Percentiles rank a stretch among this genome's conserved stretches.
phyloP scores from a whole-genome alignment of 1,284 basidiomycete species.

The Puccinia brachypodii region DNA sequence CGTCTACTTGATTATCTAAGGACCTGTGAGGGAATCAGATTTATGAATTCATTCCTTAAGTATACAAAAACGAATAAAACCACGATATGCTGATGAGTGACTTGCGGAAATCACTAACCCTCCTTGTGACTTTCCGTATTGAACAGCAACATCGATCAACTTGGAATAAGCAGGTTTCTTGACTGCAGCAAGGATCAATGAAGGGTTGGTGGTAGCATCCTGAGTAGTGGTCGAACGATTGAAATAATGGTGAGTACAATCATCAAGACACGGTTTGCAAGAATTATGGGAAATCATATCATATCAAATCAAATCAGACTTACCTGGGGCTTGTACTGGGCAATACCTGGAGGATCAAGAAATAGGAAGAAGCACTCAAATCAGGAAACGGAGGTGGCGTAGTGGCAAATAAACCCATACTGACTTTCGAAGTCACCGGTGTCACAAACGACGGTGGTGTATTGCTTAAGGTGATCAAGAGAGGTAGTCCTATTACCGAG shows the following conservation, averaged over 20 bases:
- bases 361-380: not conserved
- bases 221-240: constrained; percentile 5
- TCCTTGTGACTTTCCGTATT: constrained; percentile 78
- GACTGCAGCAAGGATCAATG: constrained; percentile 81
- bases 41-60: not conserved
- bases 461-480: constrained; percentile 81
- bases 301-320: constrained; percentile 3
- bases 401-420: not conserved
- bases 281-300: too few species aligned
- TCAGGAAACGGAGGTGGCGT: not conserved
- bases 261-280: not conserved
- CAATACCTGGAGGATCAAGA: constrained; percentile 24
- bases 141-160: constrained; percentile 79
- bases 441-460: constrained; percentile 69
- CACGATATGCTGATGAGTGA: not conserved
- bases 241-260: not conserved
- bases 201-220: constrained; percentile 87
- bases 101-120: constrained; percentile 36
- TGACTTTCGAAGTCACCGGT: constrained; percentile 49
- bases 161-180: constrained; percentile 82
- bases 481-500: constrained; percentile 66
- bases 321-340: constrained; percentile 47
- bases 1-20: constrained; percentile 54
- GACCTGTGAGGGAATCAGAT: constrained; percentile 38
- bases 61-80: not conserved